Conservation (phyloP, 257 asterid genomes). For the Solanum raphanifolium region DNA sequence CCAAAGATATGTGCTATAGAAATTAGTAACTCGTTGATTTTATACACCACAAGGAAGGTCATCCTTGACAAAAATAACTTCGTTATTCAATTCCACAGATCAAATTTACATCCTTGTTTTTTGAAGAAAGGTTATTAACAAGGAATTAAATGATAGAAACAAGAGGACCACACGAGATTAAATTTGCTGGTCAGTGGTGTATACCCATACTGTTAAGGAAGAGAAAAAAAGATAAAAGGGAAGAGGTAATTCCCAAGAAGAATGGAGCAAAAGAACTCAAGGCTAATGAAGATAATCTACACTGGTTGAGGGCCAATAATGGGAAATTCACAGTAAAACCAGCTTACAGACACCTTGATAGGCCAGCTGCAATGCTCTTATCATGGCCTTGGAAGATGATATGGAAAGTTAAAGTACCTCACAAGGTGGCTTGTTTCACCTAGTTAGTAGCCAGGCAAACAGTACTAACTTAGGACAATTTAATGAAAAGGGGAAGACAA, state of each 20-base stretch:
- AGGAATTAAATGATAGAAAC: background rate
- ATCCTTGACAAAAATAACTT: background rate
- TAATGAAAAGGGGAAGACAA: no score
- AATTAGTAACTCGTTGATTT: background rate
- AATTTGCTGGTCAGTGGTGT: background rate
- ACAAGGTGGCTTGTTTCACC: no score
- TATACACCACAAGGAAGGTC: background rate
- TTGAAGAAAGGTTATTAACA: background rate
- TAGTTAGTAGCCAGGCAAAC: no score
- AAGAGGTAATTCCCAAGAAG: background rate
- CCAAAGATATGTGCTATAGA: background rate
- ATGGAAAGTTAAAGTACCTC: no score
- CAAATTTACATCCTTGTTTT: background rate
- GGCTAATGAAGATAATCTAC: no score
- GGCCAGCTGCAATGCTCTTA: no score
- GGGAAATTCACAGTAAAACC: no score
- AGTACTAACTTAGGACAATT: no score
- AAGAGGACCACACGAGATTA: background rate
- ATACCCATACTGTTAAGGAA: background rate
- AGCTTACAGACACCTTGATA: no score
- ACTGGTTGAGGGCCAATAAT: no score
- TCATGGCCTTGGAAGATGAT: no score
- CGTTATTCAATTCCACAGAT: background rate
- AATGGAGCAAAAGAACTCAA: background rate
- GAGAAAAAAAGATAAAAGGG: background rate